Evolutionary conservation across 2,329 filamentous ascomycete species (phyloP), one percentile per base, ranked within the genome.

Genomic region (Fusarium odoratissimum): DNA sequence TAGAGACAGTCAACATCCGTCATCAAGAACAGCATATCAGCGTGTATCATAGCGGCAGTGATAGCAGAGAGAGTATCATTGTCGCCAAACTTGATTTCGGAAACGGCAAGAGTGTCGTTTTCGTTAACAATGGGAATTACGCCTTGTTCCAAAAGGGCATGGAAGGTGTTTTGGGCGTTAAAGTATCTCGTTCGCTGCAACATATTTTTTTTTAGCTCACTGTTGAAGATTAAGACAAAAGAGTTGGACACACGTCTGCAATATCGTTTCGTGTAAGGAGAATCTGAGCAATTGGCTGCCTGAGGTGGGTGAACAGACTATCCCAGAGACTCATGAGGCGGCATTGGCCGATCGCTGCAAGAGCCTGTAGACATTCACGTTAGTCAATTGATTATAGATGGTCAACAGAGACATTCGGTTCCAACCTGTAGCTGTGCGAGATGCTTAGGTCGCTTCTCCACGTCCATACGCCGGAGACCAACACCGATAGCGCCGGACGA

Each of bases 61-160:
- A 99, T 98, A 64, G 96, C 96, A 17, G 95, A 97, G 51, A 99
- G 87, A 4, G 96, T 99, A 82, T 99, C 96, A 78, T 99, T 99
- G 86, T 99, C 96, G 75, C 96, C 96, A 80, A 99, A 99, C 86
- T 98, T 98, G 84, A 99, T 99, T 88, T 99, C 96, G 48, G 95
- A 93, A 73, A 99, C 96, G 30, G 95, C 94, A 60, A 99, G 85
- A 6, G 96, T 99, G 82, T 99, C 96, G 82, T 99, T 99, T 84
- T 99, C 96, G 79, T 99, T 99, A 72, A 99, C 96, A 77, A 99
- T 98, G 14, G 96, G 96, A 71, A 99, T 97, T 31, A 98, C 95
- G 4, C 95, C 95, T 92, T 98, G 96, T 77, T 95, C 91, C 23
- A 99, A 85, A 51, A 98, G 88, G 82, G 97, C 94, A 58, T 91